phyloP scores from a whole-genome alignment of 2,329 filamentous ascomycete species.

The Grosmannia clavigera region DNA sequence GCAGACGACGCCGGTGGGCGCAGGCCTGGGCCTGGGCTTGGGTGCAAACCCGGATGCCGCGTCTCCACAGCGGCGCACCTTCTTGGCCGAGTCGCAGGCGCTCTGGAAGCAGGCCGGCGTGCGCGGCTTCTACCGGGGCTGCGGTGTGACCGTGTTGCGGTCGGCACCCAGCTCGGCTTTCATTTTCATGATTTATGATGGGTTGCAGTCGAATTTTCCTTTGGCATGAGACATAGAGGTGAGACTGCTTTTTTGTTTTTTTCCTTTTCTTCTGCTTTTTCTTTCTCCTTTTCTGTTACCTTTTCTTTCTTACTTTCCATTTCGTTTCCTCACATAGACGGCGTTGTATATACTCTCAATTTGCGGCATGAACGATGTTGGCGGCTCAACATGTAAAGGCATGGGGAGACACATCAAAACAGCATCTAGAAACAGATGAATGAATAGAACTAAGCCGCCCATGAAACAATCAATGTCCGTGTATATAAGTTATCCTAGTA shows the following conservation, averaged over 20 bases:
- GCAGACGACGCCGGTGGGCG: conserved; percentile 65
- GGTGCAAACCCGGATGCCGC: conserved; percentile 16
- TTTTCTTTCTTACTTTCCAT: not conserved
- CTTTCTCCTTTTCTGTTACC: not conserved
- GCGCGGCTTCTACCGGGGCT: conserved; percentile 81
- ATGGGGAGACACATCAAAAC: not conserved
- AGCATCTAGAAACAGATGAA: not conserved
- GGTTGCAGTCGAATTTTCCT: conserved; percentile 58
- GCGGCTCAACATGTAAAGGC: not conserved
- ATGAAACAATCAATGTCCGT: not conserved
- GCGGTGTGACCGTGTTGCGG: conserved; percentile 80
- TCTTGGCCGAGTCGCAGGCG: conserved; percentile 56
- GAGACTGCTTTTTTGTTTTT: too few species aligned
- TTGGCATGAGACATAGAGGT: conserved; percentile 20
- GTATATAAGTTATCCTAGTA: not conserved
- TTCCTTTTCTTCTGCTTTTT: not conserved
- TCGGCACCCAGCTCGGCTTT: conserved; percentile 94
- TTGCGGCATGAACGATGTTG: not conserved
- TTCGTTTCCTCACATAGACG: not conserved
- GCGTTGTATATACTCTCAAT: too few species aligned
- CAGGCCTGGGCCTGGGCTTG: conserved; percentile 20
- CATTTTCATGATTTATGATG: conserved; percentile 93
- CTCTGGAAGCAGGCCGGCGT: conserved; percentile 78
- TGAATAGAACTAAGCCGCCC: not conserved
- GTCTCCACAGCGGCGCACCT: conserved; percentile 36